These are phyloP conservation scores for Saccharomycopsis phalli DNA, from an alignment of 1,139 yeast genomes.

Conservation along the genomic window DNA sequence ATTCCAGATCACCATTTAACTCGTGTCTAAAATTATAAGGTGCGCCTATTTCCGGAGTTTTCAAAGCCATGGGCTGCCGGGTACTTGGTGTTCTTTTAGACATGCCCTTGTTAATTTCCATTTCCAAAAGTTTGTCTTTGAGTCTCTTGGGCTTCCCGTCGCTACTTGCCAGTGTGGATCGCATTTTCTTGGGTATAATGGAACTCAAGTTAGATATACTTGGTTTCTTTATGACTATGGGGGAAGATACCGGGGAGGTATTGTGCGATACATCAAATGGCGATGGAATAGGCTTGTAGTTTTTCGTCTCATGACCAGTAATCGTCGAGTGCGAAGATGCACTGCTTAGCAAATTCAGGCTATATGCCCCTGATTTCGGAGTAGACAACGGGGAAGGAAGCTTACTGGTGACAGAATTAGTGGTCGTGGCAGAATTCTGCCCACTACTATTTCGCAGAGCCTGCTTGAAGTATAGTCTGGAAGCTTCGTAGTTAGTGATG, in stretches of 20 bases:
- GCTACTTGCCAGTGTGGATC: conserved; percentile 2
- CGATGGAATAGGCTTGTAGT: conserved; percentile 11
- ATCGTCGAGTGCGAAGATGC: neutral
- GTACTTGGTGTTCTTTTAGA: neutral
- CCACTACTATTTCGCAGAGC: conserved; percentile 4
- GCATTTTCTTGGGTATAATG: conserved; percentile 7
- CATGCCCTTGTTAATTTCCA: neutral
- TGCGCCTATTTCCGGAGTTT: neutral
- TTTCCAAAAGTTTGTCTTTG: conserved; percentile 1
- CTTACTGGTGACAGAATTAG: neutral
- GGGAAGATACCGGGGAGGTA: conserved; percentile 10
- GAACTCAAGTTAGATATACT: conserved; percentile 9
- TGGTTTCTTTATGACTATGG: conserved; percentile 6
- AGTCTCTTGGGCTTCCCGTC: neutral
- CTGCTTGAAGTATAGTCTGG: conserved; percentile 17
- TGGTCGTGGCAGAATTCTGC: neutral
- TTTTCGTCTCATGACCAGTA: neutral
- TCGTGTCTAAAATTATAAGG: neutral
- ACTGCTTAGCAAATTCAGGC: conserved; percentile 1
- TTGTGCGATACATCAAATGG: conserved; percentile 6
- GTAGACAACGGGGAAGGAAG: conserved; percentile 6
- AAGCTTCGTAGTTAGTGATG: conserved; percentile 18
- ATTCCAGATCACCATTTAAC: neutral
- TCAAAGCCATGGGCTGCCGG: neutral
- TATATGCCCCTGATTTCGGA: conserved; percentile 8